phyloP scores from a whole-genome alignment of 2,329 filamentous ascomycete genomes.

The Ophiocordyceps camponoti-leonardi region DNA sequence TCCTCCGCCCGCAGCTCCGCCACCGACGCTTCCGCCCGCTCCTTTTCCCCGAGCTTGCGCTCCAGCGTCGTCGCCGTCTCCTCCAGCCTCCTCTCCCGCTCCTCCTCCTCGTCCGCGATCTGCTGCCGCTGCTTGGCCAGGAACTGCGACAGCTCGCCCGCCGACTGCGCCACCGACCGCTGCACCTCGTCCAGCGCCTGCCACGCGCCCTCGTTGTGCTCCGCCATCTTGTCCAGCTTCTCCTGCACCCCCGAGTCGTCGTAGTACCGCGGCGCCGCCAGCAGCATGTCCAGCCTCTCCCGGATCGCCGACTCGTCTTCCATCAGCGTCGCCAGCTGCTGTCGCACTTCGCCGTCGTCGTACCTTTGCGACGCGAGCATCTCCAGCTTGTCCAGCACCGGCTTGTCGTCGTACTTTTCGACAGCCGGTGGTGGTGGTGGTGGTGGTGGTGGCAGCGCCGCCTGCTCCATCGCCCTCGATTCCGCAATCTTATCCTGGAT shows the following conservation, averaged over 20 bases:
- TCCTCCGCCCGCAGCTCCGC: conserved; percentile 32
- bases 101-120: conserved; percentile 61
- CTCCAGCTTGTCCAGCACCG: conserved; percentile 12
- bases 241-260: conserved; percentile 30
- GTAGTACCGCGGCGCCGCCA: conserved; percentile 39
- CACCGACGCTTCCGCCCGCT: conserved; percentile 41
- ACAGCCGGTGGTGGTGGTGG: too few relatives aligned
- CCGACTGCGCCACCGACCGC: conserved; percentile 68
- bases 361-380: conserved; percentile 31
- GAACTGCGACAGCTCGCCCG: conserved; percentile 70
- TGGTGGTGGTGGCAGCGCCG: conserved; percentile 31
- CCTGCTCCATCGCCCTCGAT: conserved; percentile 40
- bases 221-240: conserved; percentile 27
- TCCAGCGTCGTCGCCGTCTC: conserved; percentile 71
- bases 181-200: conserved; percentile 76
- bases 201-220: conserved; percentile 12
- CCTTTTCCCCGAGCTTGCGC: conserved; percentile 49
- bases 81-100: conserved; percentile 61
- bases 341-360: conserved; percentile 26
- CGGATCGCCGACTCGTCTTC: conserved; percentile 24
- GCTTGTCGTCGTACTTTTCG: conserved; percentile 28
- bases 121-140: conserved; percentile 59
- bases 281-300: conserved; percentile 19
- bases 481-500: conserved; percentile 45
- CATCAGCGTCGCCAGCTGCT: conserved; percentile 30